Conservation (phyloP, 805 yeast species). For the Yarrowia sp. region DNA sequence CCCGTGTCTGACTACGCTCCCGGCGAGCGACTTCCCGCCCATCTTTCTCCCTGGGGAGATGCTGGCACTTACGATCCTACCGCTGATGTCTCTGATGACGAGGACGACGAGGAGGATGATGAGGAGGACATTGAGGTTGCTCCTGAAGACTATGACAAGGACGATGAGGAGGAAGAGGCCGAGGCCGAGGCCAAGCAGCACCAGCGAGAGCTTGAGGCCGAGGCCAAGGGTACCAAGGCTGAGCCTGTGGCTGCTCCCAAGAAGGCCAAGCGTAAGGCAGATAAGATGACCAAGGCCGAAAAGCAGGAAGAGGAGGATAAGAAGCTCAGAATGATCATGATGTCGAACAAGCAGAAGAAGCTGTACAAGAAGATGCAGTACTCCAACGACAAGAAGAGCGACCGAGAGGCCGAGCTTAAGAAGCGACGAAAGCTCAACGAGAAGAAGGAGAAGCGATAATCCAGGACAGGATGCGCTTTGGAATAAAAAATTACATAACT, state of each 20-base stretch:
- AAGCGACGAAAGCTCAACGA: slow-evolving; percentile 60
- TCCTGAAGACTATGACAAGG: slow-evolving; percentile 58
- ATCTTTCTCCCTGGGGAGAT: slow-evolving; percentile 99
- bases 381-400: slow-evolving; percentile 82
- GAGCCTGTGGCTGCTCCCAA: slow-evolving; percentile 46
- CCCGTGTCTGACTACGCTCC: slow-evolving; percentile 87
- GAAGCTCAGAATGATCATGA: slow-evolving; percentile 94
- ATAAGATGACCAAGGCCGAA: slow-evolving; percentile 48
- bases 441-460: slow-evolving; percentile 42
- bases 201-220: slow-evolving; percentile 86
- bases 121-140: slow-evolving; percentile 63
- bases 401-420: slow-evolving; percentile 72
- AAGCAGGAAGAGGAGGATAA: slow-evolving; percentile 76
- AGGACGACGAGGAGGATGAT: slow-evolving; percentile 59
- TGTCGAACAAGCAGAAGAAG: slow-evolving; percentile 95
- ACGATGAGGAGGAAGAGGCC: slow-evolving; percentile 58
- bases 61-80: slow-evolving; percentile 88
- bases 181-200: slow-evolving; percentile 62
- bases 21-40: slow-evolving; percentile 96
- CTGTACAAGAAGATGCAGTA: slow-evolving; percentile 94
- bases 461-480: slow-evolving; percentile 34
- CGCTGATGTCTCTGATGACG: slow-evolving; percentile 59
- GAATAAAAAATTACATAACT: slow-evolving; percentile 18
- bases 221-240: slow-evolving; percentile 81
- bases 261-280: slow-evolving; percentile 53